Percentiles rank a stretch among this genome's conserved stretches.
phyloP scores from a whole-genome alignment of 2,329 filamentous ascomycete genomes.

The Gremmenia infestans region DNA sequence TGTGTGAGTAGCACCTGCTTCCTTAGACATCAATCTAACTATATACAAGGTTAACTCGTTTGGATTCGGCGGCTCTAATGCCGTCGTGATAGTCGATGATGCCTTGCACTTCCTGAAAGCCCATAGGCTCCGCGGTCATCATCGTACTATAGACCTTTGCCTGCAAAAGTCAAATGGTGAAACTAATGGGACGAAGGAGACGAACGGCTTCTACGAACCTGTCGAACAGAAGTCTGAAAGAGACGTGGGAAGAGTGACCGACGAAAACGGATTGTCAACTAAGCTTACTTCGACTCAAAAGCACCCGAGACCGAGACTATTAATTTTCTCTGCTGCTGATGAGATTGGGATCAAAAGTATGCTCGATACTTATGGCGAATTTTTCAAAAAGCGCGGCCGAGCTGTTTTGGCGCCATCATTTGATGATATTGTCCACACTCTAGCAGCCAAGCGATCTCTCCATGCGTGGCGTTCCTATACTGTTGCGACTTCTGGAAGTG shows the following conservation, averaged over 20 bases:
- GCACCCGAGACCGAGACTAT: background rate
- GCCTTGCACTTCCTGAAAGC: constrained; percentile 20
- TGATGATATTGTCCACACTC: background rate
- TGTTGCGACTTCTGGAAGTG: no score
- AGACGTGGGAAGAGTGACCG: background rate
- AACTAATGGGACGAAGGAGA: no score
- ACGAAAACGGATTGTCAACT: background rate
- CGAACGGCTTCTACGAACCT: no score
- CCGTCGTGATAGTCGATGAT: constrained; percentile 18
- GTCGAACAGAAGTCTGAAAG: no score
- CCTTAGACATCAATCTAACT: no score
- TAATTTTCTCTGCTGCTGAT: constrained; percentile 3
- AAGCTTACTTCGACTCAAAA: background rate
- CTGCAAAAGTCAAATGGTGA: background rate
- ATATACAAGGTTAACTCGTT: constrained; percentile 20
- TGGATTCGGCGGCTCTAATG: constrained; percentile 24
- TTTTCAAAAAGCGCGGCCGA: background rate
- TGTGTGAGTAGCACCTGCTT: background rate
- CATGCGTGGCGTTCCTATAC: no score
- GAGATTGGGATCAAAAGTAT: background rate
- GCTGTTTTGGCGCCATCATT: background rate
- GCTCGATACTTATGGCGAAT: background rate
- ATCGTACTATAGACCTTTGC: background rate
- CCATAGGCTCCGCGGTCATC: constrained; percentile 1
- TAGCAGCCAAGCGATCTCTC: background rate